A percentile compares a stretch with the other conserved stretches of the same genome.
Evolutionary conservation across 306 rosid genomes (phyloP).

Genomic region (Dalbergia cultrata): DNA sequence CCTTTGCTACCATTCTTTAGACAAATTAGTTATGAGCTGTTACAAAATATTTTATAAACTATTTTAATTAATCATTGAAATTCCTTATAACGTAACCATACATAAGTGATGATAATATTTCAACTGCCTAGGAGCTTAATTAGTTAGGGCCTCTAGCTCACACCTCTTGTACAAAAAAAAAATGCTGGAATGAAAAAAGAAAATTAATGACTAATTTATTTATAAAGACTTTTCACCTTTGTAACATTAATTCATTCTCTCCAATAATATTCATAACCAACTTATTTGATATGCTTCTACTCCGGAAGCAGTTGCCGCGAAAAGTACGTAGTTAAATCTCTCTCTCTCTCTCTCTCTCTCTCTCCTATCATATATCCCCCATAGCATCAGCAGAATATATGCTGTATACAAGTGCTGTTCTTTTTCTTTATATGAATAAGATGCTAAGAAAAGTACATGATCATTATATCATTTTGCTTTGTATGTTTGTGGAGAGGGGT

Average conservation of each 20-base stretch:
- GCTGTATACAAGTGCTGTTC: neutral
- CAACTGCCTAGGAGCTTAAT: neutral
- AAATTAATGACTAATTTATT: no score
- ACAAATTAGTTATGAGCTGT: neutral
- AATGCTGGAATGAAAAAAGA: no score
- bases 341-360: neutral
- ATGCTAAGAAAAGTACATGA: conserved; percentile 17
- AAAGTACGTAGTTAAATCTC: conserved; percentile 6
- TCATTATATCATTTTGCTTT: neutral
- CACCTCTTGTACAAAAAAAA: no score
- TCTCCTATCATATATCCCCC: neutral
- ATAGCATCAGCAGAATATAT: neutral
- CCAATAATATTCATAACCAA: neutral
- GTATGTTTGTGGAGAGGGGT: neutral
- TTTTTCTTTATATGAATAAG: conserved; percentile 7
- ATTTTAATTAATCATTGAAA: no score
- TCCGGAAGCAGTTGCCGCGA: conserved; percentile 41
- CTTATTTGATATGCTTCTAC: conserved; percentile 31
- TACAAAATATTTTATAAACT: no score
- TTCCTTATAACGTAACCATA: no score
- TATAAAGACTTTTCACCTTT: no score
- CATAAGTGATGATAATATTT: no score
- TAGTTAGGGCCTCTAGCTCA: no score
- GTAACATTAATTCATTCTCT: no score
- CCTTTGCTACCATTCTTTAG: neutral